Base-by-base conservation (phyloP, 805 yeast genomes). In the Komagataella pseudopastoris region DNA sequence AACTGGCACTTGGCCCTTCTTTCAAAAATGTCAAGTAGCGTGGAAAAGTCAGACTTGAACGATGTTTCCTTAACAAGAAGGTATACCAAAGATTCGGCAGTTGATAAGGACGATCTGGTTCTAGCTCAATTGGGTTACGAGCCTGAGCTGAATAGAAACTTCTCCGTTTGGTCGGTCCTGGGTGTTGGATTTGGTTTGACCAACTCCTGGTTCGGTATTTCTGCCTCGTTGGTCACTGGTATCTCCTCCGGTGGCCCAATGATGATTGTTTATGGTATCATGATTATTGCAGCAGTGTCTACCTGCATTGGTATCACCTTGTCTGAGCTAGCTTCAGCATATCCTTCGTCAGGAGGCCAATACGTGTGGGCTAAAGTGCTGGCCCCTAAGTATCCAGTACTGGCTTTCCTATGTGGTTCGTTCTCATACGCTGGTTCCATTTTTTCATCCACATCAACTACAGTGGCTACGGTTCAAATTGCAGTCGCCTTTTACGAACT, bases 111-210 rank as follows among this genome's bases (percentile, higher is more conserved):
- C 30, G 50, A 17, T 7, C n/a, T 20, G 12, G 17, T 17, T 36
- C 52, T 50, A n/a, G 51, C 51, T 22, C 46, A 12, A 14, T 47
- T 24, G 47, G 52, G 44, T 3, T 47, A 51, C 45, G 18, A n/a
- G 44, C 66, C 65, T 4, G 64, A 63, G 53, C 52, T 67, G 24
- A 60, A 62, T 49, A 71, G 71, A 56, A 64, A 65, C 45, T 76
- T 74, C 57, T 64, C 68, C n/a, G 63, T 73, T 49, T 61, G 71
- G 66, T 71, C 81, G 1, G 61, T 79, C 1, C 60, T 79, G 45
- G 83, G 83, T 50, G 77, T 78, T 39, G 82, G 82, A 7, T 79
- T 78, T 56, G 82, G 83, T 12, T 62, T 79, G 46, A 78, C 83
- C 14, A 78, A 77, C 59, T 76, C 82, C 1, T 79, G 84, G 83